Base-by-base conservation (phyloP, 1,139 yeast genomes). In the Zygosaccharomyces sapae region DNA sequence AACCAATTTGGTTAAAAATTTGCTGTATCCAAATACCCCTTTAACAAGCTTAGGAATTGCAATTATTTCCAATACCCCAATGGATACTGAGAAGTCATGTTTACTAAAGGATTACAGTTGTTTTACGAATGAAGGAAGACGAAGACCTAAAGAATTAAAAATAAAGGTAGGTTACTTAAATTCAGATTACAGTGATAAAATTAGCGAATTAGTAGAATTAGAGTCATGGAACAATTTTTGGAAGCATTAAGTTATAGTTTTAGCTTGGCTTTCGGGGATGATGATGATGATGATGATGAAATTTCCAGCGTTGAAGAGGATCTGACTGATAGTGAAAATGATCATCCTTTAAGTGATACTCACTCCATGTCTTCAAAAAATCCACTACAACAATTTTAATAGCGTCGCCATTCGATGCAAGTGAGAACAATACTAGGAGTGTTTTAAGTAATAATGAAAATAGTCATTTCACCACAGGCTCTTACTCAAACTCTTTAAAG, bases 151-250 rank as follows among this genome's bases (percentile, higher is more conserved):
- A 38, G 65, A 62, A 33, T 33, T 64, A 4, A 65, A 64, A 42
- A 46, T 65, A 5, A 64, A 61, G 45, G 57, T 66, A 1, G 70
- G 70, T 1, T 66, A 56, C 43, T 49, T 62, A 27, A 63, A 66
- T 46, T 53, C 53, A 10, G 68, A 62, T 45, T 62, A 64, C 39
- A 56, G 59, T 40, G 63, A 64, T 12, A 45, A 48, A 24, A 53
- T 63, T 1, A 45, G 50, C 19, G 68, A 66, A 45, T 48, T 65
- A 6, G 56, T 61, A 1, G 70, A 66, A 49, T 55, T 65, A 1
- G 56, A 57, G 29, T 44, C 56, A 5, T 65, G 67, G 66, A 46
- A 45, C 16, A 54, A 53, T 25, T 33, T 7, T 41, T 66, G 27
- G 70, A 66, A 43, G 54, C 61, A 1, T 29, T 65, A 5, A 59